These are phyloP conservation scores for Rubia peregrina DNA, from an alignment of 305 asterid species.

Conservation along the genomic window DNA sequence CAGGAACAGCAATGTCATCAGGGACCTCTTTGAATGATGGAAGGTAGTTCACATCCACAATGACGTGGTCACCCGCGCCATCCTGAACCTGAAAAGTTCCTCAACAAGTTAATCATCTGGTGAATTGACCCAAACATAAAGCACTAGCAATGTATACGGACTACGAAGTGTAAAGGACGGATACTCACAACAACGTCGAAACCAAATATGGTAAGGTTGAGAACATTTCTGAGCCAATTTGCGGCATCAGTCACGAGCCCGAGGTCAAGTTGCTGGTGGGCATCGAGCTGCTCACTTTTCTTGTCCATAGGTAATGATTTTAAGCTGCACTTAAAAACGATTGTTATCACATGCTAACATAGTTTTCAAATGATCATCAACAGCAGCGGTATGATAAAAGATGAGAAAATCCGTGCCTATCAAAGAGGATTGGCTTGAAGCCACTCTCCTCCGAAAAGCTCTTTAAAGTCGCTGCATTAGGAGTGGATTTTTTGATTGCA, in stretches of 20 bases:
- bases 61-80: slow-evolving; percentile 82
- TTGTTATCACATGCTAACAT: slow-evolving; percentile 10
- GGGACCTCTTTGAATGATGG: slow-evolving; percentile 97
- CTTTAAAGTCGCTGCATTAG: slow-evolving; percentile 65
- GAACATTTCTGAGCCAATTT: slow-evolving; percentile 60
- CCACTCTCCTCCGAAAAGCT: slow-evolving; percentile 50
- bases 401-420: slow-evolving; percentile 41
- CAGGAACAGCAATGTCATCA: slow-evolving; percentile 78
- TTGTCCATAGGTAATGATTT: slow-evolving; percentile 71
- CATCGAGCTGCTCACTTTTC: slow-evolving; percentile 29
- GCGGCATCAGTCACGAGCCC: slow-evolving; percentile 75
- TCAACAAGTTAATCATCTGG: slow-evolving; percentile 7
- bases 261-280: slow-evolving; percentile 48
- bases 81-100: slow-evolving; percentile 63
- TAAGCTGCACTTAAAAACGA: slow-evolving; percentile 47
- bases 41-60: slow-evolving; percentile 88
- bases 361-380: neutral
- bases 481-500: slow-evolving; percentile 83
- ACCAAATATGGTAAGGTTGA: slow-evolving; percentile 82
- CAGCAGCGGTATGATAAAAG: neutral
- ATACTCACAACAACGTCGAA: slow-evolving; percentile 87
- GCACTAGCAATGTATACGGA: neutral
- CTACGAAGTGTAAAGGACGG: neutral
- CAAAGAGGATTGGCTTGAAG: slow-evolving; percentile 67
- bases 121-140: neutral